Evolutionary conservation across 306 rosid genomes (phyloP).

Genomic region (Corylus americana): DNA sequence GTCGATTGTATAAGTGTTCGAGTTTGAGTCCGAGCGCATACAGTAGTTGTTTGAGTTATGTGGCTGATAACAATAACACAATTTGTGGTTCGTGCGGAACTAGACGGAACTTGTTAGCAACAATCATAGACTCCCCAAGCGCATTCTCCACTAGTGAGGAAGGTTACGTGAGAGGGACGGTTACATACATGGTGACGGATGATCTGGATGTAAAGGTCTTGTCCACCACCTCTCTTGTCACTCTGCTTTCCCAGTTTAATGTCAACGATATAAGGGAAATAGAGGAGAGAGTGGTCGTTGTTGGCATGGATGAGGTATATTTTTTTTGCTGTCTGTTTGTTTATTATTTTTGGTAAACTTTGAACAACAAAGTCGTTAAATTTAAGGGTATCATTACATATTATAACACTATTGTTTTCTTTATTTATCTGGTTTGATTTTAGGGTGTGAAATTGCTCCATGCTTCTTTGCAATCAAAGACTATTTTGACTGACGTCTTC

Average conservation of each 20-base stretch:
- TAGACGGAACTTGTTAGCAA: rapidly evolving
- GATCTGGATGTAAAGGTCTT: slow-evolving; percentile 33
- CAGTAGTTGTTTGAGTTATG: no score
- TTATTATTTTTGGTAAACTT: neutral
- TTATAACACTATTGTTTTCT: neutral
- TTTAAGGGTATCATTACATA: no score
- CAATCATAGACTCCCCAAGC: neutral
- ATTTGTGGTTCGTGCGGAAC: rapidly evolving
- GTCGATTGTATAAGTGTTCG: no score
- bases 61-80: neutral
- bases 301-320: slow-evolving; percentile 29
- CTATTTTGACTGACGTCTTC: slow-evolving; percentile 18
- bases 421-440: neutral
- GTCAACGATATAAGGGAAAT: slow-evolving; percentile 14
- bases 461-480: slow-evolving; percentile 5
- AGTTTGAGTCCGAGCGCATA: no score
- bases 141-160: neutral
- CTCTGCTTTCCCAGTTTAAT: slow-evolving; percentile 13
- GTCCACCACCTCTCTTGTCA: slow-evolving; percentile 16
- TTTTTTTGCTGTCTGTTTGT: neutral
- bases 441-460: slow-evolving; percentile 21
- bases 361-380: neutral
- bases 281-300: slow-evolving; percentile 23
- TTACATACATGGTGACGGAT: slow-evolving; percentile 43
- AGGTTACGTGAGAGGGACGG: slow-evolving; percentile 32